Evolutionary conservation across 139 green algal genomes (phyloP), one percentile per base, ranked within the genome.

Genomic region (Zygnema cylindricum): DNA sequence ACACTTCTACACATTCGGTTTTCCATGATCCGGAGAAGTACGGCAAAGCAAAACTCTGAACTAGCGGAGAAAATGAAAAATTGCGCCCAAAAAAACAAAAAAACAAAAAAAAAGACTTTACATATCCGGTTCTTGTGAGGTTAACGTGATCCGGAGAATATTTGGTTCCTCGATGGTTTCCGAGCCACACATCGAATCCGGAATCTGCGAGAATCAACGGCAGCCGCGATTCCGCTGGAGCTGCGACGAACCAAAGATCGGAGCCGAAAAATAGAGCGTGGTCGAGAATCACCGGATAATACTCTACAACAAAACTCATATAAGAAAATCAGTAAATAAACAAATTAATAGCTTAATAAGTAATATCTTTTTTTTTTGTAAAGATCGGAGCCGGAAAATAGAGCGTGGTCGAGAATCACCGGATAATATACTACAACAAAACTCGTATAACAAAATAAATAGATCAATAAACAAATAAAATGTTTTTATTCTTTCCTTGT

Each of bases 151-250:
- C 71, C 11, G 36, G 36, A 43, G 71, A 79, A 16, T 79, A 16
- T 79, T 79, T 16, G 16, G 71, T 79, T 41, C 71, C 71, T 7
- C 71, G 71, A 16, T 79, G 71, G 71, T 79, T 79, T 41, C 7
- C 21, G 11, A 79, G 3, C 71, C 71, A 79, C 71, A 79, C 71
- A 3, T 79, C 71, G 71, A 40, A 79, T 16, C 71, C 71, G 3
- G 71, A 7, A 43, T 79, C 21, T 7, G 71, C 3, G 36, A 79
- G 38, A 79, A 54, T 3, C 7, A 79, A 41, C 36, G 71, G 71
- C 3, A 79, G 71, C 16, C 49, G 7, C 16, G 49, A 25, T 25
- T 63, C 16, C 7, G 49, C 7, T 25, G 49, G 49, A 63, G 49
- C 7, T 16, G 7, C 49, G 16, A 63, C 7, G 16, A 79, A 79